These are phyloP conservation scores for Penicillium cosmopolitanum DNA, from an alignment of 495 filamentous ascomycete species.

Conservation along the genomic window DNA sequence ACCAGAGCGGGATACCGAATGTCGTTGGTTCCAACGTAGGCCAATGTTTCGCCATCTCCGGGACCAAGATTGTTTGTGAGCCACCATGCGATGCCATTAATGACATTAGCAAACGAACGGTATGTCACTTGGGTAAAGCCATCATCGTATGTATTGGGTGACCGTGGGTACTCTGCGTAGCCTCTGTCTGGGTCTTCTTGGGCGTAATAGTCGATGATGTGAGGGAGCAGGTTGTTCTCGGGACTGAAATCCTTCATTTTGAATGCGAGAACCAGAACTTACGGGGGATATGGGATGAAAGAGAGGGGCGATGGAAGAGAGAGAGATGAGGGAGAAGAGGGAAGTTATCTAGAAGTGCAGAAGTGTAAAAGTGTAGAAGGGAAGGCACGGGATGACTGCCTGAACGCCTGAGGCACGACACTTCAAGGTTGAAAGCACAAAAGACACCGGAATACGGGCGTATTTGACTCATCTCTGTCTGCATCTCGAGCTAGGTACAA, in stretches of 20 bases:
- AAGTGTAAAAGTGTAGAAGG: too few species aligned
- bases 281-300: not conserved
- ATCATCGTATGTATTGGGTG: not conserved
- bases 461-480: too few species aligned
- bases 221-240: not conserved
- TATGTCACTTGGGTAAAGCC: not conserved
- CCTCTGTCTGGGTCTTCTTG: not conserved
- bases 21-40: conserved; percentile 38
- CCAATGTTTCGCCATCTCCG: conserved; percentile 5
- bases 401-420: too few species aligned
- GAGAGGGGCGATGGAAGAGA: too few species aligned
- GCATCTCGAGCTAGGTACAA: too few species aligned
- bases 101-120: not conserved
- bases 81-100: conserved; percentile 3
- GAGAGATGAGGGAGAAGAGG: too few species aligned
- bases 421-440: too few species aligned
- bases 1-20: conserved; percentile 30
- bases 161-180: conserved; percentile 1
- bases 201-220: not conserved
- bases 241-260: not conserved
- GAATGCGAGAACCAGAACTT: not conserved
- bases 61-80: not conserved
- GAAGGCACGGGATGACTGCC: too few species aligned
- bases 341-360: too few species aligned
- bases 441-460: too few species aligned